Percentiles rank a stretch among this genome's conserved stretches.
phyloP scores from a whole-genome alignment of 202 grass and related monocot genomes.

The Hordeum pubiflorum region DNA sequence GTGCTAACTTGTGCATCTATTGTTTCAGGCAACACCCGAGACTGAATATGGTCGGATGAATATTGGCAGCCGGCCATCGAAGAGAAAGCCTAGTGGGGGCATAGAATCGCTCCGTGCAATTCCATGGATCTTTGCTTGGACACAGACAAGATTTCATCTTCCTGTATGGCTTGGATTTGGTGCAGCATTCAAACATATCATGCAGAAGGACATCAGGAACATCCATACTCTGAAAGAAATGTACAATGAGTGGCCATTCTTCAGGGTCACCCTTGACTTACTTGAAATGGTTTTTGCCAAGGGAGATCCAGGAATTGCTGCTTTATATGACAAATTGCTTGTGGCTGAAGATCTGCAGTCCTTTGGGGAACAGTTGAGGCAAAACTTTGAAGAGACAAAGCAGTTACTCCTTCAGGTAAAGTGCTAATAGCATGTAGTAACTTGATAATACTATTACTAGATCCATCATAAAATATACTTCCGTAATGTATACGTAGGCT shows the following conservation, averaged over 20 bases:
- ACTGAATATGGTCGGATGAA: conserved; percentile 99
- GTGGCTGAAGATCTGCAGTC: conserved; percentile 64
- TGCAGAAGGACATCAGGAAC: conserved; percentile 77
- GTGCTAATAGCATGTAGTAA: neutral
- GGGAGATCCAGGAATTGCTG: conserved; percentile 90
- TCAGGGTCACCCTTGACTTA: conserved; percentile 95
- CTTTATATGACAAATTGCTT: conserved; percentile 88
- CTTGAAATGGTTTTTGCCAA: conserved; percentile 99
- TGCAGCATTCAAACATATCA: conserved; percentile 63
- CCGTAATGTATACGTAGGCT: neutral
- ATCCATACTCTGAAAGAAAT: conserved; percentile 77
- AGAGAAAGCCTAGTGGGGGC: conserved; percentile 93
- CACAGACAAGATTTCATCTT: conserved; percentile 96
- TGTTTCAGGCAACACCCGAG: conserved; percentile 88
- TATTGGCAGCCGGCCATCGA: conserved; percentile 91
- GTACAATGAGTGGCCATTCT: conserved; percentile 99
- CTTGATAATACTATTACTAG: neutral
- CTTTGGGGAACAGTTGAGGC: conserved; percentile 72
- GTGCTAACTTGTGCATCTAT: conserved; percentile 10
- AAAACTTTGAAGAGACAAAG: conserved; percentile 89
- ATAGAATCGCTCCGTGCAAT: conserved; percentile 96
- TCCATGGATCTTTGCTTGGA: conserved; percentile 99
- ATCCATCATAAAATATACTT: neutral
- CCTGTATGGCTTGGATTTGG: conserved; percentile 98
- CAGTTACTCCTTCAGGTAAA: conserved; percentile 85